Evolutionary conservation across 2,329 filamentous ascomycete species (phyloP).

Genomic region (Colletotrichum viniferum): DNA sequence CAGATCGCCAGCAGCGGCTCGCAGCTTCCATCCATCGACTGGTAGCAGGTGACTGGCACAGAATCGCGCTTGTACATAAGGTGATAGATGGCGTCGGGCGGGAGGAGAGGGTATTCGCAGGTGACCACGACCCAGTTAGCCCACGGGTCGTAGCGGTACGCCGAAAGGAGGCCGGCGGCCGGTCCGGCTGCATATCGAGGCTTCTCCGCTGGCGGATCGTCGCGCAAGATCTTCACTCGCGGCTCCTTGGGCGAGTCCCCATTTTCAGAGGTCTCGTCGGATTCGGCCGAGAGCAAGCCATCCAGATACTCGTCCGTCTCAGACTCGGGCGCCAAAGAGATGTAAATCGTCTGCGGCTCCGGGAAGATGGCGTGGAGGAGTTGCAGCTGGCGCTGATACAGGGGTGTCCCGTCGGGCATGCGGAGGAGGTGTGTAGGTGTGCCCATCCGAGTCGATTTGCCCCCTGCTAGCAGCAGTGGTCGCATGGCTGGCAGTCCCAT

Average conservation of each 20-base stretch:
- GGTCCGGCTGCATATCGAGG: slow-evolving; percentile 10
- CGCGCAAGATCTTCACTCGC: not conserved
- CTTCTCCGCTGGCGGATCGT: not conserved
- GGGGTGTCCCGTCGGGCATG: slow-evolving; percentile 27
- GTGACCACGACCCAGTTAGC: slow-evolving; percentile 35
- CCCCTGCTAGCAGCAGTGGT: slow-evolving; percentile 35
- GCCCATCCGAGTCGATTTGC: slow-evolving; percentile 33
- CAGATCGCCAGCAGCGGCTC: slow-evolving; percentile 42
- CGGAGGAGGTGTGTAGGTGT: slow-evolving; percentile 34
- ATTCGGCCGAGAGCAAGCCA: not conserved
- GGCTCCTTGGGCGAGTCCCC: not conserved
- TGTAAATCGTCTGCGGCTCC: slow-evolving; percentile 27
- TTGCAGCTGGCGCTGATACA: slow-evolving; percentile 31
- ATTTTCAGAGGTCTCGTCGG: not conserved
- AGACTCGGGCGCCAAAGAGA: slow-evolving; percentile 26
- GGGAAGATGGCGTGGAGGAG: slow-evolving; percentile 27
- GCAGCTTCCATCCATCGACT: slow-evolving; percentile 28
- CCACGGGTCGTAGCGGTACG: slow-evolving; percentile 27
- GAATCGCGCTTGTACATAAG: slow-evolving; percentile 27
- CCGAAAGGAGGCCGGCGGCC: slow-evolving; percentile 31
- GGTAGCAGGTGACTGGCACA: slow-evolving; percentile 37
- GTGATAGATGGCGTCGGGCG: slow-evolving; percentile 27
- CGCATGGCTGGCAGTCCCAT: slow-evolving; percentile 21
- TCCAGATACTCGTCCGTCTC: slow-evolving; percentile 11
- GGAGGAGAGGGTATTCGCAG: slow-evolving; percentile 38